Conservation (phyloP, 371 early-diverging fungal genomes). For the Encephalitozoon cuniculi region DNA sequence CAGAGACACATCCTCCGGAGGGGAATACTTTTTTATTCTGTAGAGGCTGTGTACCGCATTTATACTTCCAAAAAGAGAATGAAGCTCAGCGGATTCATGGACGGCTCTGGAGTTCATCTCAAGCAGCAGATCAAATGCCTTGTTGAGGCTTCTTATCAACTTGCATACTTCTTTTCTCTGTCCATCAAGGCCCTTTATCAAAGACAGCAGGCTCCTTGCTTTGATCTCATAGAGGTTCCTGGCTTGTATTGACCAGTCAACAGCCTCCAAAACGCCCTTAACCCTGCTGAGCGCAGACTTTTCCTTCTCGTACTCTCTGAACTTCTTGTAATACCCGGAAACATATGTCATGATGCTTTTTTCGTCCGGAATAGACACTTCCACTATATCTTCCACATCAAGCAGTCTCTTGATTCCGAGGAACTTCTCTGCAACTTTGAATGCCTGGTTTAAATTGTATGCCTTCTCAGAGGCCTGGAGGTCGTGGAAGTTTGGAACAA, state of each 20-base stretch:
- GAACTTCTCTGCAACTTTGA: slow-evolving; percentile 77
- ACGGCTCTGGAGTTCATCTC: background rate
- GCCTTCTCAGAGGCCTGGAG: slow-evolving; percentile 65
- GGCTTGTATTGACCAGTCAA: slow-evolving; percentile 22
- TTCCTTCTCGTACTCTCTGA: slow-evolving; percentile 27
- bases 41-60: slow-evolving; percentile 21
- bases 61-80: slow-evolving; percentile 15
- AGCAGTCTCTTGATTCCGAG: slow-evolving; percentile 74
- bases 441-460: slow-evolving; percentile 76
- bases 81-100: slow-evolving; percentile 6
- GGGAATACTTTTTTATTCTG: slow-evolving; percentile 26
- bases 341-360: slow-evolving; percentile 93
- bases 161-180: slow-evolving; percentile 5
- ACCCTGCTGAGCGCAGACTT: background rate
- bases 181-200: slow-evolving; percentile 2
- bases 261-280: slow-evolving; percentile 2
- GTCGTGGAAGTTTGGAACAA: slow-evolving; percentile 70
- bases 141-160: slow-evolving; percentile 2
- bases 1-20: slow-evolving; percentile 30
- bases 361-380: slow-evolving; percentile 78
- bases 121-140: background rate
- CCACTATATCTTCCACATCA: slow-evolving; percentile 86
- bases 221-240: slow-evolving; percentile 33
- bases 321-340: slow-evolving; percentile 71
- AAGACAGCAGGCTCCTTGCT: slow-evolving; percentile 2